phyloP scores from a whole-genome alignment of 1,284 basidiomycete genomes.

The Pseudozyma hubeiensis region DNA sequence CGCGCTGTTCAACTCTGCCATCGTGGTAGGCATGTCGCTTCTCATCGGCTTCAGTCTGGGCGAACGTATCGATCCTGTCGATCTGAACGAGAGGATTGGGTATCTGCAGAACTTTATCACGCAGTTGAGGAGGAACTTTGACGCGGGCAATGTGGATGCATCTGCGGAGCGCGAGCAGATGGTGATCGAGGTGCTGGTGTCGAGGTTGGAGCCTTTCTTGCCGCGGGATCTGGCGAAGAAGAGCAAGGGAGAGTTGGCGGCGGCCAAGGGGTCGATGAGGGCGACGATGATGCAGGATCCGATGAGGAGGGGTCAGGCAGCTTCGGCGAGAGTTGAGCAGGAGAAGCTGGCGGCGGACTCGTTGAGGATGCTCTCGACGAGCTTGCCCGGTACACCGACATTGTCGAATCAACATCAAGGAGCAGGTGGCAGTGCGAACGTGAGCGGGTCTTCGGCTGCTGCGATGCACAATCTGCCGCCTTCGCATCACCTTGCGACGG shows the following conservation, averaged over 20 bases:
- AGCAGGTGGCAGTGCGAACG: background rate
- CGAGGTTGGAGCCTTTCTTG: constrained; percentile 44
- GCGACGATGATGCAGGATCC: constrained; percentile 47
- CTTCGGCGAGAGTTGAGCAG: constrained; percentile 31
- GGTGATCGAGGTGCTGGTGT: constrained; percentile 49
- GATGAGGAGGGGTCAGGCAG: constrained; percentile 14
- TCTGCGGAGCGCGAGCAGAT: constrained; percentile 48
- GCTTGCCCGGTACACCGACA: constrained; percentile 38
- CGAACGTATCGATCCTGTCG: constrained; percentile 33
- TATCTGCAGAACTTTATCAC: constrained; percentile 50
- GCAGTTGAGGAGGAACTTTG: constrained; percentile 41
- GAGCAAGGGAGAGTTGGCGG: constrained; percentile 37
- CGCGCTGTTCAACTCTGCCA: constrained; percentile 52
- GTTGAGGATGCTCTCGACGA: constrained; percentile 32
- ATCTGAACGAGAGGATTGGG: constrained; percentile 43
- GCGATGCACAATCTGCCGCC: constrained; percentile 21
- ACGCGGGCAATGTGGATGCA: constrained; percentile 50
- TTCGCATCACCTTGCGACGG: constrained; percentile 17
- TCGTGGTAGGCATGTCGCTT: constrained; percentile 49
- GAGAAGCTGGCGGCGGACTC: constrained; percentile 50
- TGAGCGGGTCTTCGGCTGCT: background rate
- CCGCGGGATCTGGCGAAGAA: constrained; percentile 32
- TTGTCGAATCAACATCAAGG: constrained; percentile 22
- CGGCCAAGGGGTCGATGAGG: constrained; percentile 44
- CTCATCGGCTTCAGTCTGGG: constrained; percentile 45